phyloP scores from a whole-genome alignment of 2,329 filamentous ascomycete genomes.

The Karstenula rhodostoma region DNA sequence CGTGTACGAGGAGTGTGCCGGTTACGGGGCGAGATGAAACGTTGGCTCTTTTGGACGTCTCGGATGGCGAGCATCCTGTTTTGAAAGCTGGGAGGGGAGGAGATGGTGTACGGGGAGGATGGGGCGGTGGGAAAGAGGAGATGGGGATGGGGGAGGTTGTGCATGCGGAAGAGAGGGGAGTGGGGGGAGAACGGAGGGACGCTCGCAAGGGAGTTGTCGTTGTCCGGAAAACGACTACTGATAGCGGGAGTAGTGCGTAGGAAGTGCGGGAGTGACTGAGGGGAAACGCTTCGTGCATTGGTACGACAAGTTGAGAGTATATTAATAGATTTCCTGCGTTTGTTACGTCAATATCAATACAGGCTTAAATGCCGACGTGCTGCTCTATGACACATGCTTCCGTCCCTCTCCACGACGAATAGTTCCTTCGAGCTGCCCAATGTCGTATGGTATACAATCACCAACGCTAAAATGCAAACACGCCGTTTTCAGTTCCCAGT shows the following conservation, averaged over 20 bases:
- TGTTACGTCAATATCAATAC: neutral
- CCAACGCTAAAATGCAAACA: too few relatives aligned
- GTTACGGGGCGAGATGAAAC: slow-evolving; percentile 10
- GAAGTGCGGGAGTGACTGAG: neutral
- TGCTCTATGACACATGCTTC: neutral
- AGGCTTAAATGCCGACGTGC: neutral
- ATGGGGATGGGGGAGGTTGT: neutral
- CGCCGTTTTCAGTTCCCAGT: too few relatives aligned
- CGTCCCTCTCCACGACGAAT: too few relatives aligned
- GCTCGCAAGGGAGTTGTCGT: neutral
- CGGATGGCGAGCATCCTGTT: neutral
- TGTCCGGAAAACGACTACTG: neutral
- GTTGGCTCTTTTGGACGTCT: neutral
- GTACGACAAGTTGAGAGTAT: neutral
- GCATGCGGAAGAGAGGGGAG: neutral
- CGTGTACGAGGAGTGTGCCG: slow-evolving; percentile 14
- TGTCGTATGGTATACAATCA: too few relatives aligned
- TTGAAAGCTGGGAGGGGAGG: neutral
- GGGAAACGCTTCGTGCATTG: neutral
- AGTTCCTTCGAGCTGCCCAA: too few relatives aligned
- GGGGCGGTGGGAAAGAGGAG: neutral
- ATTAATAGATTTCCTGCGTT: too few relatives aligned
- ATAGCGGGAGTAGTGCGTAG: neutral
- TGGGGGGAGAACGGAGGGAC: neutral
- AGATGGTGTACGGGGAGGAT: neutral